Evolutionary conservation across 2,329 filamentous ascomycete species (phyloP).

Genomic region (Hymenoscyphus albidus): DNA sequence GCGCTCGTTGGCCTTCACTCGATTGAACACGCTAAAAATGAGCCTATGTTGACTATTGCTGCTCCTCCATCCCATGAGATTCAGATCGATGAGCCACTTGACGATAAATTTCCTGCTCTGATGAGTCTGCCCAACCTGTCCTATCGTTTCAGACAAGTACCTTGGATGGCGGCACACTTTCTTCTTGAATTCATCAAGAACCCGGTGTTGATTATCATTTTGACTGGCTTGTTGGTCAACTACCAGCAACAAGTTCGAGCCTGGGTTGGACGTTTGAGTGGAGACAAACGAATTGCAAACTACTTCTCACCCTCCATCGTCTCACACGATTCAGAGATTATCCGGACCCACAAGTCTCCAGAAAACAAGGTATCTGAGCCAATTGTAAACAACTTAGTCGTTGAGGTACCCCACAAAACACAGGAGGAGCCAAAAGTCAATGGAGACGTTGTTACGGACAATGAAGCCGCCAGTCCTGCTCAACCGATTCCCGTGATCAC

Average conservation of each 20-base stretch:
- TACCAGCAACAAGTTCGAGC: constrained; percentile 28
- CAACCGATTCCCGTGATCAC: constrained; percentile 23
- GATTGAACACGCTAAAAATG: constrained; percentile 45
- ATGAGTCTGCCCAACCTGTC: constrained; percentile 41
- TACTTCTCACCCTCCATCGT: constrained; percentile 18
- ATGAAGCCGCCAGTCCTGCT: neutral
- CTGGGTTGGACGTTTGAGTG: constrained; percentile 34
- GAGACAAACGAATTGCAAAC: constrained; percentile 25
- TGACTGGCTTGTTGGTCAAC: constrained; percentile 30
- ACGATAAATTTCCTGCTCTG: constrained; percentile 31
- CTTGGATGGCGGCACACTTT: constrained; percentile 47
- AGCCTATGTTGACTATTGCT: constrained; percentile 45
- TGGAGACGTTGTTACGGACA: neutral
- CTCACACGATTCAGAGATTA: constrained; percentile 4
- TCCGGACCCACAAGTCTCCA: constrained; percentile 9
- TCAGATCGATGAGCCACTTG: constrained; percentile 29
- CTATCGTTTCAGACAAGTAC: constrained; percentile 48
- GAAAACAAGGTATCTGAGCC: constrained; percentile 16
- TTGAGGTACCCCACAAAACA: constrained; percentile 4
- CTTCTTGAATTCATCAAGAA: constrained; percentile 55
- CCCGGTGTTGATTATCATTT: constrained; percentile 38
- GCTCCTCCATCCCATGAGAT: constrained; percentile 31
- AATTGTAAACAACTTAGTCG: constrained; percentile 8
- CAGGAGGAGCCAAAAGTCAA: constrained; percentile 6
- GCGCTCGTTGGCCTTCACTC: constrained; percentile 70